Evolutionary conservation across 768 basidiomycete species (phyloP), one percentile per base, ranked within the genome.

Genomic region (Boletus subcaerulescens): DNA sequence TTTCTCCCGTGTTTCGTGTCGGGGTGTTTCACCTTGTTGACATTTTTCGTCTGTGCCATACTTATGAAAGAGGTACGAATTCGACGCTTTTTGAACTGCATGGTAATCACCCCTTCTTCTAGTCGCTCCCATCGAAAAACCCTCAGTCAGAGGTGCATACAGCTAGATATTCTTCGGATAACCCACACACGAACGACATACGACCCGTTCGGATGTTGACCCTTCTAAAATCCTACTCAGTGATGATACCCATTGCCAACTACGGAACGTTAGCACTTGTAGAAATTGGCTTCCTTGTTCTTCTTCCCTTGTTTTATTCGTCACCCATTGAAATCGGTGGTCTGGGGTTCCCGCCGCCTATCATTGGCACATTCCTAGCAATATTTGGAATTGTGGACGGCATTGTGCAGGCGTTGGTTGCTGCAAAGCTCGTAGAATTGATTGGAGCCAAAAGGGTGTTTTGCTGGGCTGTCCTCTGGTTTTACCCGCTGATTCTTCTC

Each of bases 241-340:
- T 82, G 45, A 53, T 77, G 42, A 64, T 81, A 39, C 70, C 78
- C 15, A 61, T 79, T 20, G 56, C 64, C 41, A 81, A 76, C 55
- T 81, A 80, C 58, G 70, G 69, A 40, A 58, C 65, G 6, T 67
- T 81, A 14, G 70, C 72, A 8, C 73, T 83, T 32, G 64, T 77
- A 8, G 78, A 80, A 36, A 74, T 77, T 29, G 62, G 71, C 9
- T 56, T 73, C 44, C 55, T 61, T 33, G 73, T 72, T 14, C 66
- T 82, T 17, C 46, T 71, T 2, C 80, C 82, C 1, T 64, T 81
- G 31, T 76, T 80, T 62, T 72, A 73, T 47, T 65, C 76, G 22
- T 73, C 76, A 3, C 76, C 81, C 2, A 60, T 75, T 26, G 64
- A 64, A 22, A 63, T 74, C 8, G 79, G 79, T 17, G 79, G 80